Evolutionary conservation across 352 stramenopile genomes (phyloP), one percentile per base, ranked within the genome.

Genomic region (Phytopythium boreale): DNA sequence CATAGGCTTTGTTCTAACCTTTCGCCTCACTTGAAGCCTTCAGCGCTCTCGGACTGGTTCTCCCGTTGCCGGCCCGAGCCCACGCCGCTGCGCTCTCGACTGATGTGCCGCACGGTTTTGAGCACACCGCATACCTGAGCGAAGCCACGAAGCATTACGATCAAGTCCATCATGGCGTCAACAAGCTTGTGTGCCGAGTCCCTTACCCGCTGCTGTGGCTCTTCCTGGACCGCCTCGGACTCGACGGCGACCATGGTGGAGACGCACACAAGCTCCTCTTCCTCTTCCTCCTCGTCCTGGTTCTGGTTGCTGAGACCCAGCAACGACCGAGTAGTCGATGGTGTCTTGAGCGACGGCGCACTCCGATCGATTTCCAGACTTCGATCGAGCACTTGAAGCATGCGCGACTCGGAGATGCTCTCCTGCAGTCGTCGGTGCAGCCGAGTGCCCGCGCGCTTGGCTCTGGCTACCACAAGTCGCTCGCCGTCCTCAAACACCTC

Each of bases 201-300:
- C 12, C 52, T 14, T 46, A 59, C 77, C 46, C 77, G 70, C 24
- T 79, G 71, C 31, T 82, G 59, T n/a, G 52, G 60, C 41, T 65
- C 61, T 2, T 66, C 69, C 19, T 65, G 26, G 34, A 46, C 56
- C 6, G 59, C 36, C 0, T 62, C 51, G 1, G 61, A 56, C 17
- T 77, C 69, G n/a, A 77, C 63, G 27, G 79, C 62, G 59, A 93
- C 72, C 84, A 91, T 91, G 19, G 64, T 89, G 17, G 80, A 91
- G 20, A 90, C 80, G 47, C 82, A 89, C 43, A 90, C 80, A 17
- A 93, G 77, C 58, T 93, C 84, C 29, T 90, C 84, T 31, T 93
- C 84, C 29, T 90, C 84, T 31, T 87, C 74, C 61, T 74, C 65
- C 43, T 73, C 57, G 4, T 69, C 70, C 34, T 70, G 61, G 39